These are phyloP conservation scores for Myxozyma vanderwaltii DNA, from an alignment of 805 yeast genomes.

Conservation along the genomic window DNA sequence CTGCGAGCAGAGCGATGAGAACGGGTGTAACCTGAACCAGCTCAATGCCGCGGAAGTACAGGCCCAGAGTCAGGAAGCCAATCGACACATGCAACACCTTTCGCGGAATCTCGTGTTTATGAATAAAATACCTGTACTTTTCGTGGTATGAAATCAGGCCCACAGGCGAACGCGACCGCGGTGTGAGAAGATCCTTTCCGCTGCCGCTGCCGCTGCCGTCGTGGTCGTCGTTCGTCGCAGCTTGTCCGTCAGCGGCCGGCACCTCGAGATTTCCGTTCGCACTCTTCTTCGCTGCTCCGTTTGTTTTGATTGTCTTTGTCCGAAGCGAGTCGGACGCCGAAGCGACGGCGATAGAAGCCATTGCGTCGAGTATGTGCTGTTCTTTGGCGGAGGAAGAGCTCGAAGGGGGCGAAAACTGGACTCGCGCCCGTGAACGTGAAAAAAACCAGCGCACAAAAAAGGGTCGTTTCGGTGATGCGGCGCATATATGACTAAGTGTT, in stretches of 20 bases:
- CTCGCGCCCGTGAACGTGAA: slow-evolving; percentile 9
- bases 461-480: background rate
- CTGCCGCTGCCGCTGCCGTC: background rate
- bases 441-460: background rate
- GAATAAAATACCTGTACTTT: slow-evolving; percentile 48
- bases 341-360: slow-evolving; percentile 5
- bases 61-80: slow-evolving; percentile 75
- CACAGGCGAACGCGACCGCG: slow-evolving; percentile 37
- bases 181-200: slow-evolving; percentile 26
- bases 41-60: slow-evolving; percentile 65
- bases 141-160: slow-evolving; percentile 36
- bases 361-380: background rate
- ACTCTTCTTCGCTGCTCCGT: background rate
- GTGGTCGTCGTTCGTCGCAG: no score
- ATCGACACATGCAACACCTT: slow-evolving; percentile 86
- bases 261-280: background rate
- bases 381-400: background rate
- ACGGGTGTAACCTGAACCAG: slow-evolving; percentile 61
- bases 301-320: background rate
- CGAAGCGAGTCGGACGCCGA: background rate
- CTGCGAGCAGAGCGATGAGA: slow-evolving; percentile 55
- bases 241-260: background rate
- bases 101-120: slow-evolving; percentile 86
- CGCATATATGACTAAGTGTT: background rate
- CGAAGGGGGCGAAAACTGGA: background rate